Base-by-base conservation (phyloP, 2,329 filamentous ascomycete genomes). In the Cladosporium sp. region DNA sequence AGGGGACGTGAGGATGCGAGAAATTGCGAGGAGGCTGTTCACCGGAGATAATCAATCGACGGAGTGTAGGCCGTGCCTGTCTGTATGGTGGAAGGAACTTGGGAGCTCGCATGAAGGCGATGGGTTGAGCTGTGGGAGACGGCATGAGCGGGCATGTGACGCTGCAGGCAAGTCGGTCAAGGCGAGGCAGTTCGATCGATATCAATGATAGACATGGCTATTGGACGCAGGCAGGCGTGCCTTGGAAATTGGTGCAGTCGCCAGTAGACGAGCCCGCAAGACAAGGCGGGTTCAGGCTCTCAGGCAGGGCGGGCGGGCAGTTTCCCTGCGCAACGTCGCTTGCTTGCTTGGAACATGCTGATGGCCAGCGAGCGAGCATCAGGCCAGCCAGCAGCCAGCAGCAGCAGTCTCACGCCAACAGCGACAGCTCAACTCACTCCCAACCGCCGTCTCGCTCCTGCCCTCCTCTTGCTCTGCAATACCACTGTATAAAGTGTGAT, bases 281-380 rank as follows among this genome's bases (percentile, higher is more conserved):
- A 34, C 30, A 34, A 25, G 30, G 40, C 40, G 6, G 17, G 39
- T 20, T 17, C 40, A 43, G 39, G 39, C 39, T 42, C n/a, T 42
- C 39, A 42, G 39, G 39, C 39, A 17, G 9, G 15, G n/a, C n/a
- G 38, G 39, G 17, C 45, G 19, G 47, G 9, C 50, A 52, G 50
- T 52, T 28, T 52, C 50, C 50, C 50, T 52, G 50, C 39, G 50
- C 50, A 52, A 52, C 22, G 37, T 30, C 30, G 22, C 12, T n/a
- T 42, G 22, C 12, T n/a, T 45, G 8, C 22, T 17, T 52, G 37
- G 50, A 42, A 54, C 51, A 54, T 54, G 51, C 51, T 47, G 43
- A 47, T 47, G 43, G 20, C 43, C 25, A 43, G 40, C 40, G 1
- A 42, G 39, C 39, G 8, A 28, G 42, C 6, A 19, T 42, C 42